Evolutionary conservation across 2,329 filamentous ascomycete genomes (phyloP), one percentile per base, ranked within the genome.

Genomic region (Ophiostoma pallidulum): DNA sequence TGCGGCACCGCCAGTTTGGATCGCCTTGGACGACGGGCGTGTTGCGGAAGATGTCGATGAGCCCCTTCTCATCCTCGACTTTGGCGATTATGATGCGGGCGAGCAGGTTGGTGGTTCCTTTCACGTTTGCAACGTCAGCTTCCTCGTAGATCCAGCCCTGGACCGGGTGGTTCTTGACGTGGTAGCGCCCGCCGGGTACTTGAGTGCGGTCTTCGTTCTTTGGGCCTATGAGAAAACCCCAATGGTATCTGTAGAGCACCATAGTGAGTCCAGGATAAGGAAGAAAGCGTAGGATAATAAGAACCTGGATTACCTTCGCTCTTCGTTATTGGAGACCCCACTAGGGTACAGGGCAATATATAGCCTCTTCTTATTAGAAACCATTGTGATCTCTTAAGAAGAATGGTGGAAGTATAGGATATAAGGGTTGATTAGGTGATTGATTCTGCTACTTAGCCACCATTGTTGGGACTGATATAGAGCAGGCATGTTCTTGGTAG

Each of bases 61-160:
- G 58, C 1, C 59, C 57, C 14, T 49, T 16, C 41, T 64, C 56
- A 49, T 70, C 57, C 18, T 57, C 53, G 24, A 71, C 50, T 53
- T 71, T 71, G 29, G 61, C 66, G 45, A 69, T 60, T 12, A 64
- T 3, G 48, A 69, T 47, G 8, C 66, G 65, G 1, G 56, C 63
- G 26, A 71, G 60, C 8, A 69, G 59, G 16, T 22, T 60, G 20
- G 31, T 47, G 3, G 61, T 60, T 35, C 2, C 49, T 18, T 45
- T 52, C 1, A 60, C 53, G 14, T 64, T 53, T 3, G 13, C 2
- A 7, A 36, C 4, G 0, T n/a, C 2, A 1, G 60, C 2, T 16
- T 63, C 58, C 26, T 62, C 59, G 31, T 60, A 64, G 0, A 52
- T 10, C 61, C 62, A 64, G 10, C 49, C 52, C 0, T 37, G 8